Conservation (phyloP, 78 protist genomes). For the Dictyostelium brefeldianum region DNA sequence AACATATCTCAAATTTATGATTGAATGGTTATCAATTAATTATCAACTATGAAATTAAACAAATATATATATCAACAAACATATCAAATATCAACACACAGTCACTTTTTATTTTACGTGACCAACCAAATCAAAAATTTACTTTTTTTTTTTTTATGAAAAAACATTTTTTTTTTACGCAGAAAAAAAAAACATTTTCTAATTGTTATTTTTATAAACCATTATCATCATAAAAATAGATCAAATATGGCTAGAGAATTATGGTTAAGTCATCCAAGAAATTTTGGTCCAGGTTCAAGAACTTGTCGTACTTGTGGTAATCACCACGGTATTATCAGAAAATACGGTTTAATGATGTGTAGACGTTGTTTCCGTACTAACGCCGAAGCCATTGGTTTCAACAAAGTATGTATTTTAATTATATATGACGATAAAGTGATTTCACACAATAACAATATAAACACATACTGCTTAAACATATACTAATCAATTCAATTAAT, state of each 20-base stretch:
- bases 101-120: not conserved
- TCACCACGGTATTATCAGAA: conserved; percentile 94
- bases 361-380: conserved; percentile 96
- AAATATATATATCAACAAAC: not conserved
- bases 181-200: not conserved
- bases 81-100: not conserved
- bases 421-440: too few species aligned
- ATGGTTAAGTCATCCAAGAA: conserved; percentile 84
- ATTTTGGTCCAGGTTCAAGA: conserved; percentile 77
- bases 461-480: too few species aligned
- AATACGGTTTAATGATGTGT: conserved; percentile 94
- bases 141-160: not conserved
- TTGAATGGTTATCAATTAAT: too few species aligned
- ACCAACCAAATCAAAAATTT: not conserved
- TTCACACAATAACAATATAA: too few species aligned
- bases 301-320: conserved; percentile 90
- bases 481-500: not conserved
- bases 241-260: conserved; percentile 80
- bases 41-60: too few species aligned
- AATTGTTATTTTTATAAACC: not conserved
- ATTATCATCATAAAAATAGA: not conserved
- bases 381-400: conserved; percentile 92
- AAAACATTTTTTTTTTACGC: not conserved
- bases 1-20: not conserved
- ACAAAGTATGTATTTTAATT: conserved; percentile 87